Conservation (phyloP, 2,329 filamentous ascomycete species). For the Neospermospora avenae region DNA sequence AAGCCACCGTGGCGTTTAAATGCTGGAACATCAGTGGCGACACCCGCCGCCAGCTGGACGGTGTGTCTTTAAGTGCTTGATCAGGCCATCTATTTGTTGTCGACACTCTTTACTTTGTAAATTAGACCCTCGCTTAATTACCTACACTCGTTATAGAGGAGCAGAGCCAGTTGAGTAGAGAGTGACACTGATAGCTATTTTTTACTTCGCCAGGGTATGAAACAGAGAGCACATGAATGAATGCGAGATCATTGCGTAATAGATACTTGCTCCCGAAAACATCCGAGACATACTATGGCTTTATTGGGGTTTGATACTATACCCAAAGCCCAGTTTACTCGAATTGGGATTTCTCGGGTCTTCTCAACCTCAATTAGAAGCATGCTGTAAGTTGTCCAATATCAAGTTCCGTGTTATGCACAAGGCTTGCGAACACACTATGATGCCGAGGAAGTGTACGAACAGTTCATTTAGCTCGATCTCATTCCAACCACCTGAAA, state of each 20-base stretch:
- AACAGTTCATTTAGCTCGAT: not conserved
- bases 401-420: not conserved
- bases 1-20: not conserved
- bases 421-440: not conserved
- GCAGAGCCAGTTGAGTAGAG: too few species aligned
- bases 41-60: not conserved
- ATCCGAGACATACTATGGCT: not conserved
- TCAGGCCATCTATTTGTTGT: not conserved
- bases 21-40: not conserved
- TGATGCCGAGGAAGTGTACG: not conserved
- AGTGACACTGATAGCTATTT: too few species aligned
- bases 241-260: too few species aligned
- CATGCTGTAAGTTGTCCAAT: not conserved
- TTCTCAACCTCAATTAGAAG: not conserved
- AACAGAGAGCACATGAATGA: too few species aligned
- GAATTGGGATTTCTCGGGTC: not conserved
- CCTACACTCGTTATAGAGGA: too few species aligned
- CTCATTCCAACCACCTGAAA: conserved; percentile 2
- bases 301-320: not conserved
- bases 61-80: not conserved
- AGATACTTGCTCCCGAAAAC: too few species aligned
- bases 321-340: not conserved
- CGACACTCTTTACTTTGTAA: not conserved
- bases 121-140: not conserved
- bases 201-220: too few species aligned